Conservation (phyloP, 1,139 yeast species). For the Taphrina deformans region DNA sequence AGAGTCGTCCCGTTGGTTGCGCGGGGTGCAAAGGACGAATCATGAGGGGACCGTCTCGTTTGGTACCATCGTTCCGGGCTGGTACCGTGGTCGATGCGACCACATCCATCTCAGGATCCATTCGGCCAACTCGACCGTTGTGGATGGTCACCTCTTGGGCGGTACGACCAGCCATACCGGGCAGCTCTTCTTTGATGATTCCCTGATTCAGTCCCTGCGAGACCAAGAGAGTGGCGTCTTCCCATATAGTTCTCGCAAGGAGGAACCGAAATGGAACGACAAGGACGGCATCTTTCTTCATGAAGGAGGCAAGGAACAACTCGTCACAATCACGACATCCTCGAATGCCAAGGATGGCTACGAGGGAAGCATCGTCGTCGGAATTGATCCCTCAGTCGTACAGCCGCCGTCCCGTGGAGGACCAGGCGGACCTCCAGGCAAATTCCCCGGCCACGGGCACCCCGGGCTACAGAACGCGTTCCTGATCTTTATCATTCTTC, state of each 20-base stretch:
- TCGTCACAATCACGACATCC: background rate
- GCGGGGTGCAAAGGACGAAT: conserved; percentile 1
- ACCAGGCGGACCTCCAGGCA: background rate
- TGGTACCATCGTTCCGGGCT: conserved; percentile 3
- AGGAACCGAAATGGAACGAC: background rate
- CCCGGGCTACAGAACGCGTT: background rate
- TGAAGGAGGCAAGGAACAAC: conserved; percentile 1
- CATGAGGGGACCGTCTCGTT: background rate
- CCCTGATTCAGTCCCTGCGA: background rate
- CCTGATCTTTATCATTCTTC: background rate
- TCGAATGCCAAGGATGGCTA: background rate
- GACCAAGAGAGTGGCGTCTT: background rate
- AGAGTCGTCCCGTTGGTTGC: background rate
- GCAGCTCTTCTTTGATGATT: conserved; percentile 8
- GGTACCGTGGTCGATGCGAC: conserved; percentile 9
- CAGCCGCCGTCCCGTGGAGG: background rate
- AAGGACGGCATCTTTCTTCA: background rate
- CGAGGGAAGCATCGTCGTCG: background rate
- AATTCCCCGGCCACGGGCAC: background rate
- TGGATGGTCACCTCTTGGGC: conserved; percentile 4
- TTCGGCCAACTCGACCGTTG: background rate
- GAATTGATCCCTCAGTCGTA: background rate
- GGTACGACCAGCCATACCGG: background rate
- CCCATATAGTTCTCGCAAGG: conserved; percentile 1
- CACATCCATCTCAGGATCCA: conserved; percentile 10